Evolutionary conservation across 2,329 filamentous ascomycete genomes (phyloP), one percentile per base, ranked within the genome.

Genomic region (Aspergillus puulaauensis): DNA sequence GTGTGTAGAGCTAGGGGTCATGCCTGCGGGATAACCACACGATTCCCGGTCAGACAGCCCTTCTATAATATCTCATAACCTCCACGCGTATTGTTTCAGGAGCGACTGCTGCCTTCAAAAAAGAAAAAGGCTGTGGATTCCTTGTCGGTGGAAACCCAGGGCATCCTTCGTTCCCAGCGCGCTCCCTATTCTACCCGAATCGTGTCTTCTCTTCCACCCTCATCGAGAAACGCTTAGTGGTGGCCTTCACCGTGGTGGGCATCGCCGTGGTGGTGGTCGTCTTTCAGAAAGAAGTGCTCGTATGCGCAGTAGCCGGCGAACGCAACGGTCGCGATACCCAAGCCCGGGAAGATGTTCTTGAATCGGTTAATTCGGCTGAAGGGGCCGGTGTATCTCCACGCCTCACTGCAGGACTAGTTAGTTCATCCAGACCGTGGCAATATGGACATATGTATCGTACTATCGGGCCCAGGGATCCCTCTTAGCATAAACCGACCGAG

Each of bases 281-380:
- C 89, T 70, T 89, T 83, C 67, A 96, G 73, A 76, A 97, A 96
- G 55, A 96, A 79, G 75, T 95, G 86, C 80, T 99, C 95, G 77
- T 91, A 96, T 60, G 85, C 86, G 75, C 93, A 91, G 80, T 99
- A 99, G 62, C 82, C 88, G 50, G 89, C 86, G 75, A 99, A 99
- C 46, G 93, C 93, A 59, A 95, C 93, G 5, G 90, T 90, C 33
- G 92, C 95, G 68, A 93, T 96, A 64, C 95, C 95, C 68, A 99
- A 83, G 61, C 95, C 95, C 39, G 95, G 95, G 74, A 99, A 91
- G 63, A 86, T 82, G 70, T 84, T 82, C 80, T 88, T 92, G 82
- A 97, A 95, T 68, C 95, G 89, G 80, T 96, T 96, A 80, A 82
- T 90, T 68, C 93, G 86, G 65, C 88, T 89, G 82, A 97, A 98